Conservation (phyloP, 495 filamentous ascomycete species). For the Lentithecium fluviatile region DNA sequence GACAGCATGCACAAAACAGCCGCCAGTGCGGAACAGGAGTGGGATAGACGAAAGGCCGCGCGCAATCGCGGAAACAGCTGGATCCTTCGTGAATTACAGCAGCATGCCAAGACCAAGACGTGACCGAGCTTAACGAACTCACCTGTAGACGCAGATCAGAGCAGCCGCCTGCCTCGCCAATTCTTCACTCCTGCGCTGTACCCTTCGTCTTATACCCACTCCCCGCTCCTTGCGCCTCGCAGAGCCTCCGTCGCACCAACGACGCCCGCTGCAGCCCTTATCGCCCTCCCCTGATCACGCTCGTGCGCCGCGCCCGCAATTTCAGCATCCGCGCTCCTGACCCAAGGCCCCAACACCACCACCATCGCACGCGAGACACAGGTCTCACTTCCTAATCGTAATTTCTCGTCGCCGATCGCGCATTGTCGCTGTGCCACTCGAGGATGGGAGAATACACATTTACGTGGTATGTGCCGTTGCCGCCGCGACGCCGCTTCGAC, state of each 20-base stretch:
- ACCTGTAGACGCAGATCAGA: no score
- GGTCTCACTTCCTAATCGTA: background rate
- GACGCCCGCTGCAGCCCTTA: conserved; percentile 9
- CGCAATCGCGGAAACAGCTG: no score
- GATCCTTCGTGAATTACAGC: no score
- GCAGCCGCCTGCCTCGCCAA: conserved; percentile 1
- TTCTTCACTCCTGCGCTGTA: conserved; percentile 11
- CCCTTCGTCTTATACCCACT: background rate
- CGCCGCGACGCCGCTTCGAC: background rate
- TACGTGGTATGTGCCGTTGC: conserved; percentile 35
- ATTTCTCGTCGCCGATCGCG: background rate
- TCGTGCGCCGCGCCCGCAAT: conserved; percentile 2
- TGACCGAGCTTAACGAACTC: no score
- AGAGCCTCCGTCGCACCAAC: conserved; percentile 9
- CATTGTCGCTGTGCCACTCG: background rate
- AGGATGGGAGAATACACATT: conserved; percentile 42
- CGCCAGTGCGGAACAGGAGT: no score
- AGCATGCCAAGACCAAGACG: no score
- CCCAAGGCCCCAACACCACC: background rate
- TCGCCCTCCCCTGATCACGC: background rate
- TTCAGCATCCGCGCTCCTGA: background rate
- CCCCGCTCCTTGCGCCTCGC: conserved; percentile 8
- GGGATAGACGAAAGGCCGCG: no score
- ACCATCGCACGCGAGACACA: background rate
- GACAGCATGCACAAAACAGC: no score